Percentiles rank a stretch among this genome's conserved stretches.
phyloP scores from a whole-genome alignment of 768 basidiomycete genomes.

The Lactifluus echinatus region DNA sequence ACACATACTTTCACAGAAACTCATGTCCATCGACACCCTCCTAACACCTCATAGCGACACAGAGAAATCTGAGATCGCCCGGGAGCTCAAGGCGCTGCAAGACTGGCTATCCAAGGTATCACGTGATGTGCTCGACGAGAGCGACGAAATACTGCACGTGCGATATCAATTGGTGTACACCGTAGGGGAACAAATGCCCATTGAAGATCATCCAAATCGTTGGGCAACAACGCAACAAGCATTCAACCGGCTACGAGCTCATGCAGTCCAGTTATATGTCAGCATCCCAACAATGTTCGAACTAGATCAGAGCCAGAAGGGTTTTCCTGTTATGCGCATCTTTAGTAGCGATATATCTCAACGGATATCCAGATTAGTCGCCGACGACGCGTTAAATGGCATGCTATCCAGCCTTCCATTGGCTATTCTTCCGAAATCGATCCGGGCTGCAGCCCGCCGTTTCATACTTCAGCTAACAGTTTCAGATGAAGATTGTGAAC shows the following conservation, averaged over 20 bases:
- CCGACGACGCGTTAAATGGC: constrained; percentile 1
- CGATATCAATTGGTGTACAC: background rate
- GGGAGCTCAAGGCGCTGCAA: background rate
- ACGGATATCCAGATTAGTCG: background rate
- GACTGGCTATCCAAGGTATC: background rate
- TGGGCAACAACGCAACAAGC: background rate
- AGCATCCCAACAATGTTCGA: background rate
- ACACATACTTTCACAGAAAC: constrained; percentile 25
- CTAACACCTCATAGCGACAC: constrained; percentile 18
- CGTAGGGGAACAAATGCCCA: background rate
- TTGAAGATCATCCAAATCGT: background rate
- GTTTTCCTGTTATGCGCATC: background rate
- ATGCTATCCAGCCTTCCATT: background rate
- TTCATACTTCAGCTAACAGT: background rate
- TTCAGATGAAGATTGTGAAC: background rate
- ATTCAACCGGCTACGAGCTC: background rate
- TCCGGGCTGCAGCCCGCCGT: constrained; percentile 2
- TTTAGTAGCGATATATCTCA: background rate
- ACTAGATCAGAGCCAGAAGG: background rate
- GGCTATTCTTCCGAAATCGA: background rate
- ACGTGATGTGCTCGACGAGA: background rate
- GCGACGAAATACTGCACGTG: background rate
- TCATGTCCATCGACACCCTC: constrained; percentile 35
- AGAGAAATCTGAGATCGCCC: background rate
- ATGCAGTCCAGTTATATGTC: background rate